Conservation (phyloP, 75 land plant species). For the Sequoia sempervirens region DNA sequence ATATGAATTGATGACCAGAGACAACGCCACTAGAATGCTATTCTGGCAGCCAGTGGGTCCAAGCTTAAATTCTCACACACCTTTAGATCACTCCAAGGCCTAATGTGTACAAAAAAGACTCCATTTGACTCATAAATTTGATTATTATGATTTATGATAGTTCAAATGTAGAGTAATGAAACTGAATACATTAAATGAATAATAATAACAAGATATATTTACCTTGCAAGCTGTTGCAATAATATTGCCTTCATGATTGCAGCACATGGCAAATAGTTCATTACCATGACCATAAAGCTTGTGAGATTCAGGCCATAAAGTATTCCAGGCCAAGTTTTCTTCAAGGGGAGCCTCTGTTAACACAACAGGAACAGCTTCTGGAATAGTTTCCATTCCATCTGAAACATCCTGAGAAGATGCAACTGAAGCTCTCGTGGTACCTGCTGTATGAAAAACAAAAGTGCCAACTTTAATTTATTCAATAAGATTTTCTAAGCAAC, state of each 20-base stretch:
- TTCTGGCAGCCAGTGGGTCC: background rate
- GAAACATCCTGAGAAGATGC: conserved; percentile 22
- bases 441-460: conserved; percentile 21
- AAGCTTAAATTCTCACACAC: background rate
- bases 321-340: conserved; percentile 91
- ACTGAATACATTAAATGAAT: background rate
- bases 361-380: conserved; percentile 83
- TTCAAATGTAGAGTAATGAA: background rate
- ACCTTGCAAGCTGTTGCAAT: conserved; percentile 99
- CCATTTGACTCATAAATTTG: background rate
- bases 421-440: conserved; percentile 14
- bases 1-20: background rate
- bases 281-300: conserved; percentile 99
- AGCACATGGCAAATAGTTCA: conserved; percentile 88
- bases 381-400: conserved; percentile 70
- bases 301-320: conserved; percentile 97
- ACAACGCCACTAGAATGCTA: background rate
- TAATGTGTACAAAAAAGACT: background rate
- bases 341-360: conserved; percentile 85
- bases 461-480: conserved; percentile 9
- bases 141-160: background rate
- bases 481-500: background rate
- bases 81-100: background rate
- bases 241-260: conserved; percentile 71
- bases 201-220: background rate